Percentiles rank a stretch among this genome's conserved stretches.
Conservation (phyloP, 2,329 filamentous ascomycete genomes). For the Phaeoacremonium minimum region DNA sequence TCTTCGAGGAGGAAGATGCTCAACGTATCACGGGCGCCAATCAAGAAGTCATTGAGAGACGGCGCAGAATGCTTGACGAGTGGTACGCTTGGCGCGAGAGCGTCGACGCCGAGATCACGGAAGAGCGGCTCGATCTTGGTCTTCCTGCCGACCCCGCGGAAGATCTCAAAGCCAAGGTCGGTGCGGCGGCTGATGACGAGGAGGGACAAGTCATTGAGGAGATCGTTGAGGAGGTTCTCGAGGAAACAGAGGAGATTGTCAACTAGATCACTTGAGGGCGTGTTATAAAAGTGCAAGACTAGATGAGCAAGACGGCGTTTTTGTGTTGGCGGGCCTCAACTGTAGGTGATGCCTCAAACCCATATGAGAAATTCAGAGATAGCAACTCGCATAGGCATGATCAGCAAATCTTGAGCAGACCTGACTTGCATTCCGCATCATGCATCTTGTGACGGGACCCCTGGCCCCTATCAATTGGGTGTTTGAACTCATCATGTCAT, state of each 20-base stretch:
- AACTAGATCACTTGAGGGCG: too few relatives aligned
- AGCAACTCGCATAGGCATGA: too few relatives aligned
- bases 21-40: constrained; percentile 93
- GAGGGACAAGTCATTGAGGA: constrained; percentile 83
- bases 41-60: constrained; percentile 84
- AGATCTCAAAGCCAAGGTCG: constrained; percentile 50
- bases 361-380: too few relatives aligned
- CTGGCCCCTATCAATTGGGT: too few relatives aligned
- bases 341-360: too few relatives aligned
- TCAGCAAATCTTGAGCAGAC: too few relatives aligned
- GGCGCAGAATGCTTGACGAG: constrained; percentile 77
- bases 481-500: too few relatives aligned
- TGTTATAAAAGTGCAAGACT: too few relatives aligned
- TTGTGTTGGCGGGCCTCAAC: too few relatives aligned
- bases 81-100: constrained; percentile 81
- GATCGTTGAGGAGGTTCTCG: constrained; percentile 76
- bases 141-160: constrained; percentile 63
- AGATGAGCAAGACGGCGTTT: too few relatives aligned
- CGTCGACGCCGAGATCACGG: constrained; percentile 65
- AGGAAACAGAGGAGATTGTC: constrained; percentile 80
- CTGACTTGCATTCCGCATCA: too few relatives aligned
- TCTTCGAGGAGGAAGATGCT: constrained; percentile 92
- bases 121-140: constrained; percentile 66
- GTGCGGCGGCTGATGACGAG: constrained; percentile 54
- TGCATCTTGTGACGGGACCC: too few relatives aligned